phyloP scores from a whole-genome alignment of 768 basidiomycete species.

The Mycena olivaceomarginata region DNA sequence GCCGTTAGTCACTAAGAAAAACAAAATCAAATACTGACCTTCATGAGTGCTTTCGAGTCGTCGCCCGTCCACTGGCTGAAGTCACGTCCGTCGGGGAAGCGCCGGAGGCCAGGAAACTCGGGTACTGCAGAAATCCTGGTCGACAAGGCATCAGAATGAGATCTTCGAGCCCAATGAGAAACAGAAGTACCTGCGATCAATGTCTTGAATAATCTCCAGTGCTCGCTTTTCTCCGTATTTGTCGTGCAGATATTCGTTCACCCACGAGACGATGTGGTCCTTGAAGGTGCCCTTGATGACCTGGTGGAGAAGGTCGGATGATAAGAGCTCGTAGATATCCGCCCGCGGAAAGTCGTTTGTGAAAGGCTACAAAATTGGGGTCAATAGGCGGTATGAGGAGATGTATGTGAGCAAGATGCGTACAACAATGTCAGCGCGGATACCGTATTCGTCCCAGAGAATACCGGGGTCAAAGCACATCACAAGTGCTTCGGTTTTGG shows the following conservation, averaged over 20 bases:
- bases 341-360: constrained; percentile 44
- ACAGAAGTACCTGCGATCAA: constrained; percentile 46
- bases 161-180: too few relatives aligned
- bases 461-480: too few relatives aligned
- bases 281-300: constrained; percentile 45
- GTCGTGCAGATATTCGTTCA: constrained; percentile 45
- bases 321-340: constrained; percentile 30
- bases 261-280: constrained; percentile 52
- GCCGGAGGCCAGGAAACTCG: constrained; percentile 43
- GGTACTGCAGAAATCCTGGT: constrained; percentile 42
- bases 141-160: not conserved
- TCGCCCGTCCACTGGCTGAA: constrained; percentile 58
- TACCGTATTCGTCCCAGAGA: too few relatives aligned
- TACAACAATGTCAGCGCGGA: constrained; percentile 42
- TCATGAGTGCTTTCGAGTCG: constrained; percentile 58
- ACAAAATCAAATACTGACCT: constrained; percentile 47
- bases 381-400: too few relatives aligned
- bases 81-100: constrained; percentile 50
- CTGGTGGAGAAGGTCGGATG: constrained; percentile 43
- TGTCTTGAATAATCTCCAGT: constrained; percentile 48
- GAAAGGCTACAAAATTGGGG: constrained; percentile 43
- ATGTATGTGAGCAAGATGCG: not conserved
- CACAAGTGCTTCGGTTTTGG: too few relatives aligned
- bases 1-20: too few relatives aligned
- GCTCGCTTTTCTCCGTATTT: constrained; percentile 33